These are phyloP conservation scores for Punctularia strigosozonata DNA, from an alignment of 768 basidiomycete species.

Conservation along the genomic window DNA sequence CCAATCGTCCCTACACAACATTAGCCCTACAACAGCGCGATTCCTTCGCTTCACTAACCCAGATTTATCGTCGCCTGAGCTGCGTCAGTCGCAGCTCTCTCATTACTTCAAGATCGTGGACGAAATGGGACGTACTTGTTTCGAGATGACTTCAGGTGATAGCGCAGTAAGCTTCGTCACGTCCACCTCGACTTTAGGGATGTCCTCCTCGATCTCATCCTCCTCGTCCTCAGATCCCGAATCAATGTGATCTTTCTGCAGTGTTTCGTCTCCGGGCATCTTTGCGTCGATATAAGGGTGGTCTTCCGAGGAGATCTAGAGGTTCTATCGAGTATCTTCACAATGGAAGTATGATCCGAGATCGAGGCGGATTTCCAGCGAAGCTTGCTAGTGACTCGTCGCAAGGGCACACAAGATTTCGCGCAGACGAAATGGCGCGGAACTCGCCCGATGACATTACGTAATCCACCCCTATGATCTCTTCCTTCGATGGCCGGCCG, in stretches of 20 bases:
- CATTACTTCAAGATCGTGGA: background rate
- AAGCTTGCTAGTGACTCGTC: too few relatives aligned
- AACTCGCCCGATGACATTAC: too few relatives aligned
- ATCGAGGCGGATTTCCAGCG: too few relatives aligned
- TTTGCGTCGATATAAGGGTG: too few relatives aligned
- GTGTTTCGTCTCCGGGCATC: conserved; percentile 65
- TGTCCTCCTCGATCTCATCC: conserved; percentile 40
- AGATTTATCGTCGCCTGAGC: conserved; percentile 89
- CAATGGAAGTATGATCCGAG: too few relatives aligned
- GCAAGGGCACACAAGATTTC: too few relatives aligned
- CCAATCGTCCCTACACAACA: conserved; percentile 63
- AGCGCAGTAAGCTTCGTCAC: conserved; percentile 73
- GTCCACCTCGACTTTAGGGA: conserved; percentile 71
- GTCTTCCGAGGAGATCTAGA: too few relatives aligned
- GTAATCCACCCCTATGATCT: too few relatives aligned
- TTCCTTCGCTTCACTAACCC: conserved; percentile 32
- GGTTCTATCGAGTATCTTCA: too few relatives aligned
- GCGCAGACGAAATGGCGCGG: too few relatives aligned
- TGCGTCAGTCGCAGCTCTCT: too few relatives aligned
- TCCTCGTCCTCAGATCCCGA: conserved; percentile 64
- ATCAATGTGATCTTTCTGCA: conserved; percentile 50
- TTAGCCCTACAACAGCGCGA: background rate
- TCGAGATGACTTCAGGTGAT: conserved; percentile 83
- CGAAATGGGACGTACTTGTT: conserved; percentile 48
- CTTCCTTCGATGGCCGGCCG: too few relatives aligned